These are phyloP conservation scores for Aspergillus sp. DNA, from an alignment of 2,329 filamentous ascomycete genomes.

Conservation along the genomic window DNA sequence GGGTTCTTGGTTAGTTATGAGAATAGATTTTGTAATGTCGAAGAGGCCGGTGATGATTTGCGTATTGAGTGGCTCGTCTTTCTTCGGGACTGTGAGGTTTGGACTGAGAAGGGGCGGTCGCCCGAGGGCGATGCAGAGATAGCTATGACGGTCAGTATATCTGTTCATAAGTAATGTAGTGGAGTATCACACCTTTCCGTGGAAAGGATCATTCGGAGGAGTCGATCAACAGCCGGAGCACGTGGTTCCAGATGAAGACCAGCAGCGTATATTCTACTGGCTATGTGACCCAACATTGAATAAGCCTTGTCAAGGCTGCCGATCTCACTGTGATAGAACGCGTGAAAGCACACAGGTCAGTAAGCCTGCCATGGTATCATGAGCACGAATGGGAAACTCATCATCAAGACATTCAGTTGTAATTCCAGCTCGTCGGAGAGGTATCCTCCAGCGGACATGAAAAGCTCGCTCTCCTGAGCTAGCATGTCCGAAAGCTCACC, in stretches of 20 bases:
- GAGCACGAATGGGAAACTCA: background rate
- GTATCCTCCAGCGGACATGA: background rate
- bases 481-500: background rate
- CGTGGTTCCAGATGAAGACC: slow-evolving; percentile 3
- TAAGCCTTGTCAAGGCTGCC: slow-evolving; percentile 10
- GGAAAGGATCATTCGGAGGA: background rate
- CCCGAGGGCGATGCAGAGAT: slow-evolving; percentile 3
- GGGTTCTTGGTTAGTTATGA: background rate
- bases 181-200: background rate
- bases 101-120: background rate
- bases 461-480: slow-evolving; percentile 6
- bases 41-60: background rate
- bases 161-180: background rate
- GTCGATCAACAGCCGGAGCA: background rate
- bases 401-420: slow-evolving; percentile 2
- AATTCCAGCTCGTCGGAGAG: background rate
- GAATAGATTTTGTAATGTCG: background rate
- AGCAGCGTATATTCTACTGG: background rate
- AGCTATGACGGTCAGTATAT: background rate
- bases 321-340: background rate
- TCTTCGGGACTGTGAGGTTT: background rate
- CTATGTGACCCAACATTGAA: background rate
- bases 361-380: too few relatives aligned
- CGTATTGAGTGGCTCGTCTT: background rate
- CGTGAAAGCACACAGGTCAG: background rate